Conservation (phyloP, 73 alveolate genomes). For the Effrenium voratum region DNA sequence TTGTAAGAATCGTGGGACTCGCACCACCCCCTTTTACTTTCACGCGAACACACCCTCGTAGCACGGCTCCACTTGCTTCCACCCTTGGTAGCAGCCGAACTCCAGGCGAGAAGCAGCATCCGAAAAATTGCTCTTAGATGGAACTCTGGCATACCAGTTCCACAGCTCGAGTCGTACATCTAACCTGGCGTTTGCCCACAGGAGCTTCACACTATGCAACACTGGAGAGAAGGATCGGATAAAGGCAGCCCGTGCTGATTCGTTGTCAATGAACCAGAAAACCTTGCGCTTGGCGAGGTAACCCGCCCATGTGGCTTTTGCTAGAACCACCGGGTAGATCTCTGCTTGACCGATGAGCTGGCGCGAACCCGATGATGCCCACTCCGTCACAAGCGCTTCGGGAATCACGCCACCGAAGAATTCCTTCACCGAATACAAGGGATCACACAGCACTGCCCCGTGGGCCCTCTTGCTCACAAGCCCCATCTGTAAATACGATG, state of each 20-base stretch:
- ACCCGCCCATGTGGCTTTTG: neutral
- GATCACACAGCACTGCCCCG: neutral
- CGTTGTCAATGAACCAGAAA: neutral
- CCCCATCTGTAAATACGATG: neutral
- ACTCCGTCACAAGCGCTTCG: neutral
- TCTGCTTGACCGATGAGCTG: neutral
- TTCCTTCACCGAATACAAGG: neutral
- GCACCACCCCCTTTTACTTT: no score
- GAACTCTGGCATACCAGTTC: neutral
- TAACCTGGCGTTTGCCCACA: neutral
- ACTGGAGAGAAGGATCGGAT: neutral
- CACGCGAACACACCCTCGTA: no score
- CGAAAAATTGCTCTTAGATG: neutral
- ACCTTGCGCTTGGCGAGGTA: neutral
- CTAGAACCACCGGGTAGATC: neutral
- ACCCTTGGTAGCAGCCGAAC: neutral
- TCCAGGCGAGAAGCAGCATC: slow-evolving; percentile 2
- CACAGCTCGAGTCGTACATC: neutral
- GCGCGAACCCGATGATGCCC: neutral
- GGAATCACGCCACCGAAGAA: neutral
- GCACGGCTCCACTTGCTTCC: no score
- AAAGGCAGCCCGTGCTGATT: neutral
- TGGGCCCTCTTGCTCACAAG: neutral
- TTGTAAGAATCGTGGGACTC: no score
- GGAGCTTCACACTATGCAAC: neutral